Evolutionary conservation across 2,329 filamentous ascomycete species (phyloP), one percentile per base, ranked within the genome.

Genomic region (Colletotrichum somersetense): DNA sequence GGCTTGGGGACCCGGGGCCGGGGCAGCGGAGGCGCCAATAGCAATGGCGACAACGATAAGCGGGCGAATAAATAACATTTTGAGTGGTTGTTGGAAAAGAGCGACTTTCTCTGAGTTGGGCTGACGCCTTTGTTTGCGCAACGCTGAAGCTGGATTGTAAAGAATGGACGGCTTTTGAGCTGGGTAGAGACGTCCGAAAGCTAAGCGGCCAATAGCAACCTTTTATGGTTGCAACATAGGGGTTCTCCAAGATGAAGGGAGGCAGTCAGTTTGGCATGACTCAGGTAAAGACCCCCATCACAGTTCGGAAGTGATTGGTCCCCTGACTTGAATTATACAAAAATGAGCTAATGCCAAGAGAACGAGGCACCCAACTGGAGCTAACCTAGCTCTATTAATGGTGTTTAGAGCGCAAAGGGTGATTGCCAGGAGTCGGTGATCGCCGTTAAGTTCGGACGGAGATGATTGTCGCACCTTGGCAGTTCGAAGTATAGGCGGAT

Each of bases 281-380:
- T 72, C 66, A 48, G 44, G 59, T 26, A 33, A 40, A 33, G 42
- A 38, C 42, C 23, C 5, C 40, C 53, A 35, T 26, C 53, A n/a
- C 20, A 11, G 59, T 69, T 61, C 50, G 59, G 69, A 42, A 64
- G 59, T 72, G 46, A 70, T 72, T 61, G 42, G 26, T 26, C 33
- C 46, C 16, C 30, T 35, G 48, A 20, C 35, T 14, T 56, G 23
- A 42, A 40, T 42, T 16, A 38, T 20, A 38, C 10, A 38, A 35
- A 46, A 23, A 48, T 12, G 46, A 42, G 14, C 48, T 14, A 53
- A 72, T 44, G 52, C 38, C 55, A 64, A 69, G 50, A 63, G 44
- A 44, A 58, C 44, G 55, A 55, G 46, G 55, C 40, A 30, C 30
- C n/a, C 44, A 40, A 33, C 10, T 62, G 56, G 23, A 35, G n/a